A percentile compares a stretch with the other conserved stretches of the same genome.
Conservation (phyloP, 768 basidiomycete genomes). For the Cyathus striatus region DNA sequence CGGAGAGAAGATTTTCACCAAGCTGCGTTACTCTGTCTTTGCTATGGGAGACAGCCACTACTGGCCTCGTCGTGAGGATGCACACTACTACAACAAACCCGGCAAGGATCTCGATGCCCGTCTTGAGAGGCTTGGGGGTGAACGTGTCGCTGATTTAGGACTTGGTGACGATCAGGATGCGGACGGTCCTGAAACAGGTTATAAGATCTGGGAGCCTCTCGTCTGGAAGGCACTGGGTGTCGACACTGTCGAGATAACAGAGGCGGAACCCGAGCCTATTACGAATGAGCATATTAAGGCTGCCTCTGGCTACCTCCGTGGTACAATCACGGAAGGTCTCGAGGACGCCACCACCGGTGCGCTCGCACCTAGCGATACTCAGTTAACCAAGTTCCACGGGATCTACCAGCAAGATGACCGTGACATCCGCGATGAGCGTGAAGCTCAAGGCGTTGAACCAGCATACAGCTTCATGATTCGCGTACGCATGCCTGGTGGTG, state of each 20-base stretch:
- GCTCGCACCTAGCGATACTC: slow-evolving; percentile 86
- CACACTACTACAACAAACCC: slow-evolving; percentile 98
- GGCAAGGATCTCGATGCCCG: slow-evolving; percentile 84
- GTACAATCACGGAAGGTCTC: slow-evolving; percentile 92
- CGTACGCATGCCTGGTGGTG: slow-evolving; percentile 92
- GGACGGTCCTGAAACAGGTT: slow-evolving; percentile 93
- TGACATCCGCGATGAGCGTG: slow-evolving; percentile 95
- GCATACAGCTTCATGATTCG: slow-evolving; percentile 99
- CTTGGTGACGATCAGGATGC: slow-evolving; percentile 97
- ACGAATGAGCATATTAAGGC: slow-evolving; percentile 99
- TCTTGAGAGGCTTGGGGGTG: slow-evolving; percentile 73
- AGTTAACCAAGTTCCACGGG: slow-evolving; percentile 97
- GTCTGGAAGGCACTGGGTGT: slow-evolving; percentile 95
- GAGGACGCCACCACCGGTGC: slow-evolving; percentile 83
- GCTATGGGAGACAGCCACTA: slow-evolving; percentile 98
- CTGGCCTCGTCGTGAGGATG: slow-evolving; percentile 96
- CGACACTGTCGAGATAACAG: slow-evolving; percentile 79
- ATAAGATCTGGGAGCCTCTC: slow-evolving; percentile 91
- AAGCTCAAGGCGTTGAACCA: slow-evolving; percentile 88
- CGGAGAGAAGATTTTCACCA: slow-evolving; percentile 55
- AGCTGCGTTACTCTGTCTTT: slow-evolving; percentile 80
- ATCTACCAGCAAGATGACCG: slow-evolving; percentile 98
- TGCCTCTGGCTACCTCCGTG: slow-evolving; percentile 87
- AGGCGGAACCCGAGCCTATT: slow-evolving; percentile 93
- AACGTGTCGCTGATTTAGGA: slow-evolving; percentile 70